Conservation (phyloP, 352 stramenopile species). For the Pythium aphanidermatum region DNA sequence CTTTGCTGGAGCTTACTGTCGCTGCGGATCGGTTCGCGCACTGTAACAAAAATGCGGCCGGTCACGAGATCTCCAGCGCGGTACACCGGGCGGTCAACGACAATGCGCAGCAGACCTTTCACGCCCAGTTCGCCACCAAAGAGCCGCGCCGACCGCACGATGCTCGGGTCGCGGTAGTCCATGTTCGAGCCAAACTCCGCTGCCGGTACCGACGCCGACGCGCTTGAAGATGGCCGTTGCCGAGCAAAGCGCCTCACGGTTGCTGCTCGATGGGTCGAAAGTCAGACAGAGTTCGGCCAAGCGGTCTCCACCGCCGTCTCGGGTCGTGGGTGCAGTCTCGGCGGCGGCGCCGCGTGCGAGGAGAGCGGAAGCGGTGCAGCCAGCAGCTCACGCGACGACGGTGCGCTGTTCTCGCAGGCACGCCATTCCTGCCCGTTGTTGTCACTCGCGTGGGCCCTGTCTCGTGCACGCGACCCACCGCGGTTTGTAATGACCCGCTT, state of each 20-base stretch:
- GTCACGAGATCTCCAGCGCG: slow-evolving; percentile 47
- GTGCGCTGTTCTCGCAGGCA: slow-evolving; percentile 1
- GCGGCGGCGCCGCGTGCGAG: background rate
- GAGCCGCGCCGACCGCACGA: slow-evolving; percentile 18
- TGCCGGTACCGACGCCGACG: slow-evolving; percentile 20
- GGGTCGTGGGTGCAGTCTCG: too few relatives aligned
- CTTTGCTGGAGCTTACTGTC: slow-evolving; percentile 50
- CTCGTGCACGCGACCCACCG: background rate
- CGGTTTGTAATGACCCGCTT: background rate
- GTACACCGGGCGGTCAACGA: slow-evolving; percentile 55
- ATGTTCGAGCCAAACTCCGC: slow-evolving; percentile 19
- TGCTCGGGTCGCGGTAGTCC: slow-evolving; percentile 25
- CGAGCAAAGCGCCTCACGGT: slow-evolving; percentile 10
- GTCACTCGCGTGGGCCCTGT: slow-evolving; percentile 4
- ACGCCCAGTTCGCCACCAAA: slow-evolving; percentile 60
- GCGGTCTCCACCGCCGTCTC: too few relatives aligned
- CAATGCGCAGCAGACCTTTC: slow-evolving; percentile 54
- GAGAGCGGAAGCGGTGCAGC: background rate
- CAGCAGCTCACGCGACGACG: too few relatives aligned
- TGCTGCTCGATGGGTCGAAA: slow-evolving; percentile 2
- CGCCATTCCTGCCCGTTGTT: slow-evolving; percentile 8
- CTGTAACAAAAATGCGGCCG: slow-evolving; percentile 41
- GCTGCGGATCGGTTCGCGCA: slow-evolving; percentile 47
- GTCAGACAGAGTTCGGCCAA: too few relatives aligned
- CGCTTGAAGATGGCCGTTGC: slow-evolving; percentile 10